Evolutionary conservation across 2,329 filamentous ascomycete genomes (phyloP).

Genomic region (Botrytis fabae): DNA sequence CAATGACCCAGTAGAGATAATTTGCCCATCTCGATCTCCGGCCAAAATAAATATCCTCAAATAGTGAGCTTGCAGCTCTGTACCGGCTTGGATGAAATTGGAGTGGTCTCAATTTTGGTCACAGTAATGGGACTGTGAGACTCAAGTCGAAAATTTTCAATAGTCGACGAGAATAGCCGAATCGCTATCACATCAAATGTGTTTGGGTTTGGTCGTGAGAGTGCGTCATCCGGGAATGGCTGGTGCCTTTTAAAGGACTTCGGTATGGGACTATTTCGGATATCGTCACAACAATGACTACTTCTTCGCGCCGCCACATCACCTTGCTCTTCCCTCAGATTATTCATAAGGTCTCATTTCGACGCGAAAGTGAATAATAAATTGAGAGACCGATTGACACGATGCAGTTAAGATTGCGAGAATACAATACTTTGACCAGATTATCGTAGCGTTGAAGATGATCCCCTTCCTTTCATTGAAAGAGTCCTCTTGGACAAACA

Average conservation of each 20-base stretch:
- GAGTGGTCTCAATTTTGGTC: background rate
- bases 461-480: too few species aligned
- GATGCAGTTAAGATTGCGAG: background rate
- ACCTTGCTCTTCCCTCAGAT: background rate
- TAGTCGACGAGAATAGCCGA: background rate
- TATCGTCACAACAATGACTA: background rate
- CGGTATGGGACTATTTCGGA: background rate
- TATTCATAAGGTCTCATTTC: background rate
- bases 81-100: background rate
- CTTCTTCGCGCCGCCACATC: too few species aligned
- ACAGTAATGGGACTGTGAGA: too few species aligned
- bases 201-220: background rate
- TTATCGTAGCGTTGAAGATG: background rate
- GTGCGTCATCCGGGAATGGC: background rate
- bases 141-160: background rate
- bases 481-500: too few species aligned
- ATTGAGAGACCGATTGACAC: background rate
- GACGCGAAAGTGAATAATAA: background rate
- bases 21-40: background rate
- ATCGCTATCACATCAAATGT: background rate
- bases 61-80: background rate
- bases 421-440: background rate
- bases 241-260: too few species aligned
- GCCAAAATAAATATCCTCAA: background rate
- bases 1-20: too few species aligned